Evolutionary conservation across 805 yeast genomes (phyloP).

Genomic region (Kurtzmaniella fragi): DNA sequence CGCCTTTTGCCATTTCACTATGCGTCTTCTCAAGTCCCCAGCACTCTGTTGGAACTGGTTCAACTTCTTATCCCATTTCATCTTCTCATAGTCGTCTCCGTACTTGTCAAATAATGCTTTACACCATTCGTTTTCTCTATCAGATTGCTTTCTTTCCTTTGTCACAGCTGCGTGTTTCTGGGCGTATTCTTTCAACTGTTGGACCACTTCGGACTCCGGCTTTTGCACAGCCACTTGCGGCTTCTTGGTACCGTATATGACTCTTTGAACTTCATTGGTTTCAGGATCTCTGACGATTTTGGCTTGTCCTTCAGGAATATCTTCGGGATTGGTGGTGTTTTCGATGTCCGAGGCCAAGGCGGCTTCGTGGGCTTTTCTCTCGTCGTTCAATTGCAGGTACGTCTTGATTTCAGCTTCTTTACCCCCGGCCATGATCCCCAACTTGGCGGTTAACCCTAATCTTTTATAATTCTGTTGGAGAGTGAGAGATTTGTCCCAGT

Average conservation of each 20-base stretch:
- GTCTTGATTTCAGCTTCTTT: slow-evolving; percentile 44
- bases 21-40: slow-evolving; percentile 75
- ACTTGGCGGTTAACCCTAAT: slow-evolving; percentile 67
- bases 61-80: slow-evolving; percentile 88
- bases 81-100: slow-evolving; percentile 82
- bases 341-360: slow-evolving; percentile 31
- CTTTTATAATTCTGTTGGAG: slow-evolving; percentile 80
- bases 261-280: slow-evolving; percentile 56
- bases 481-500: slow-evolving; percentile 86
- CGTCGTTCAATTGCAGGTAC: slow-evolving; percentile 17
- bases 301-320: slow-evolving; percentile 77
- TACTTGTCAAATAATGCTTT: slow-evolving; percentile 60
- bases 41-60: slow-evolving; percentile 78
- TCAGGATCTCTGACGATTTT: slow-evolving; percentile 65
- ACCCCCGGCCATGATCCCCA: slow-evolving; percentile 77
- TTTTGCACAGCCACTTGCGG: slow-evolving; percentile 3
- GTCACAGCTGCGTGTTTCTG: slow-evolving; percentile 41
- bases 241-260: slow-evolving; percentile 67
- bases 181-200: slow-evolving; percentile 55
- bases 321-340: slow-evolving; percentile 46
- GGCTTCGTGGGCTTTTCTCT: slow-evolving; percentile 10
- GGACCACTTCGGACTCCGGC: slow-evolving; percentile 46
- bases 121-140: slow-evolving; percentile 75
- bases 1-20: slow-evolving; percentile 62
- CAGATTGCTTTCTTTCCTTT: slow-evolving; percentile 55